These are phyloP conservation scores for Citeromyces hawaiiensis DNA, from an alignment of 1,139 yeast species.

Conservation along the genomic window DNA sequence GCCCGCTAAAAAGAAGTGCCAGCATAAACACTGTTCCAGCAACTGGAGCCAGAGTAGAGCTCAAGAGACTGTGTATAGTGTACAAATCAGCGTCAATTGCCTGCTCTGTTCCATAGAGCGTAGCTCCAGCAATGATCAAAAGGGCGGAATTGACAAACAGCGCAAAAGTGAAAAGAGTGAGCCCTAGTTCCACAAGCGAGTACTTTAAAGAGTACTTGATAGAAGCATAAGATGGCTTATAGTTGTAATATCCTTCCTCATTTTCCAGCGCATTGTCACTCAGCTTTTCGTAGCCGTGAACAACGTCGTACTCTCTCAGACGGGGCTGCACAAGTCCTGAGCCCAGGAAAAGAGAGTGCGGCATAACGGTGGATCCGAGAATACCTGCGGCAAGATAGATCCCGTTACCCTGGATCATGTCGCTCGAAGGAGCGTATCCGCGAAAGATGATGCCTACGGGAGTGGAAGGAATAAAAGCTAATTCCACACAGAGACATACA, in stretches of 20 bases:
- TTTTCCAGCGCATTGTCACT: constrained; percentile 10
- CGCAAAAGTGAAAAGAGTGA: constrained; percentile 65
- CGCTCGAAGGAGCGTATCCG: constrained; percentile 58
- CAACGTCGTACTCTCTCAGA: constrained; percentile 44
- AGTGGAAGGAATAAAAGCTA: constrained; percentile 38
- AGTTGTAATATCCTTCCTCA: constrained; percentile 26
- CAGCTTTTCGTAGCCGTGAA: constrained; percentile 18
- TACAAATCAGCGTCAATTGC: constrained; percentile 66
- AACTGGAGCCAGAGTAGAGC: constrained; percentile 45
- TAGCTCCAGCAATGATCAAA: constrained; percentile 62
- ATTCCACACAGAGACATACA: constrained; percentile 57
- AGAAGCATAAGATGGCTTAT: constrained; percentile 53
- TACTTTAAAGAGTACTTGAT: constrained; percentile 54
- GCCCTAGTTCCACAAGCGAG: constrained; percentile 48
- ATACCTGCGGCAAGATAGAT: constrained; percentile 66
- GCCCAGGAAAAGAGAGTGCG: constrained; percentile 64
- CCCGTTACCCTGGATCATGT: constrained; percentile 50
- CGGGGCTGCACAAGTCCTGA: constrained; percentile 69
- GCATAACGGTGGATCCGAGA: constrained; percentile 78
- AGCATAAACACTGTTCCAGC: constrained; percentile 72
- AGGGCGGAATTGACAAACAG: constrained; percentile 72
- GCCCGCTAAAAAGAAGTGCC: constrained; percentile 65
- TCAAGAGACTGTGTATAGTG: constrained; percentile 49
- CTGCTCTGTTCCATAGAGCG: constrained; percentile 50
- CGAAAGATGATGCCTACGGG: constrained; percentile 40